Evolutionary conservation across 2,329 filamentous ascomycete species (phyloP), one percentile per base, ranked within the genome.

Genomic region (Colletotrichum truncatum): DNA sequence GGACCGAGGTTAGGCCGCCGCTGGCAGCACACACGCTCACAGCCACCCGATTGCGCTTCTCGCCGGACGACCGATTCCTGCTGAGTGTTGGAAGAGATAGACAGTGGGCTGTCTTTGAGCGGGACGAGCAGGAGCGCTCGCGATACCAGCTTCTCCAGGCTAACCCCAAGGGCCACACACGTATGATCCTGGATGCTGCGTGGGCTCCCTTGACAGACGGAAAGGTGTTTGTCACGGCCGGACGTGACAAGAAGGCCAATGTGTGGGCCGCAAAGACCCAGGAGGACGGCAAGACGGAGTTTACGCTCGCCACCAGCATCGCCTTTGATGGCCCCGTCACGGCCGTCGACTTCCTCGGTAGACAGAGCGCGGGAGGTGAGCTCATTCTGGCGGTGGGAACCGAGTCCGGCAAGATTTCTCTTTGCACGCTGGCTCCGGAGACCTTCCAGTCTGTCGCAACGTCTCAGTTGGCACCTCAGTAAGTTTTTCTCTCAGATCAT

Each of bases 61-160:
- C 92, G 0, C 73, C 78, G 0, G 91, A 95, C 71, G 93, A 96
- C 74, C 76, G 76, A 9, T 90, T 88, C 66, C 84, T 99, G 14
- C 84, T 99, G 2, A 98, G 93, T 67, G 95, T 98, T 2, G 95
- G 96, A 2, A 85, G 96, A 65, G 96, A 99, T 77, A 85, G 96
- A 11, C 93, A 97, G 77, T 99, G 95, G 94, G 90, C 89, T 0
- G 82, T 98, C 1, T 99, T 95, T 75, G 80, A 87, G 71, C 83
- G 88, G 38, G 79, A 79, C 32, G 74, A 73, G 6, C 74, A 70
- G 32, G 71, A 69, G 30, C 45, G 60, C 2, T 71, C 71, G 28
- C 73, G 73, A 12, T 98, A 92, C 72, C 78, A 76, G 23, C 81
- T 91, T 3, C 76, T 87, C 38, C 82, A 89, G 67, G 82, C 86